These are phyloP conservation scores for Trichoderma atrobrunneum DNA, from an alignment of 2,329 filamentous ascomycete species.

Conservation along the genomic window DNA sequence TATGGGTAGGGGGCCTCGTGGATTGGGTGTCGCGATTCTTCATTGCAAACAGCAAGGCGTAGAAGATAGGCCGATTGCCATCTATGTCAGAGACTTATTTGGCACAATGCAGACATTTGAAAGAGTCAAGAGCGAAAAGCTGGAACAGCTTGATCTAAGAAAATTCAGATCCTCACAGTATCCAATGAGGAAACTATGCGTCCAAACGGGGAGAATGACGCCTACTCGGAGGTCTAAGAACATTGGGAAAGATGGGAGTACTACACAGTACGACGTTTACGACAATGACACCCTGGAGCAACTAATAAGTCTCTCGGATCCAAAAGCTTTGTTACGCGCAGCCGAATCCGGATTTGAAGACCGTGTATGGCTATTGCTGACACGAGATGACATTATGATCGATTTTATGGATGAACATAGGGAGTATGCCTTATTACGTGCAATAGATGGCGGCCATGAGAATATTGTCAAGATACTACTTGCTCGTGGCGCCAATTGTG, in stretches of 20 bases:
- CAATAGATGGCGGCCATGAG: not conserved
- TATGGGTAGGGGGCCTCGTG: not conserved
- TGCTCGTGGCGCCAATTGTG: not conserved
- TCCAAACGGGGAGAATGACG: not conserved
- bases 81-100: not conserved
- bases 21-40: not conserved
- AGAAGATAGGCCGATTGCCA: not conserved
- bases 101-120: constrained; percentile 7
- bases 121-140: not conserved
- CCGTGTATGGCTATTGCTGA: not conserved
- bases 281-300: not conserved
- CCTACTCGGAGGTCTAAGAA: not conserved
- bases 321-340: not conserved
- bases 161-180: not conserved
- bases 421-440: not conserved
- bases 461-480: not conserved
- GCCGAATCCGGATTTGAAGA: not conserved
- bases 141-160: not conserved
- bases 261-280: not conserved
- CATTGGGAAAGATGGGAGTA: not conserved
- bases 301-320: not conserved
- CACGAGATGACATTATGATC: not conserved
- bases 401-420: not conserved
- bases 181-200: constrained; percentile 1
- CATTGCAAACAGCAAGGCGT: not conserved